These are phyloP conservation scores for Russula sp. DNA, from an alignment of 768 basidiomycete genomes.

Conservation along the genomic window DNA sequence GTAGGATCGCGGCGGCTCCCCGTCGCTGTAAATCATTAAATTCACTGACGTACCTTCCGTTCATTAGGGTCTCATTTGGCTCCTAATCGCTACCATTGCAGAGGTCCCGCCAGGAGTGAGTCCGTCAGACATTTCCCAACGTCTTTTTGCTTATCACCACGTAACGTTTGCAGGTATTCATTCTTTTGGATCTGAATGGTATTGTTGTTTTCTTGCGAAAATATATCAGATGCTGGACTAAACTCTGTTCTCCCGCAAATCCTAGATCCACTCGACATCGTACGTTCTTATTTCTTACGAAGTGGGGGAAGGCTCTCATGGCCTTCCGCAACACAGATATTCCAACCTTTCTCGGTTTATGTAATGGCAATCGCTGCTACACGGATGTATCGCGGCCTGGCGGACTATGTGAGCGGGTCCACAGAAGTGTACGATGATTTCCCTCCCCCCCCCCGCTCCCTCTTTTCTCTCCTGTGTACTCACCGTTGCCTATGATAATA, in stretches of 20 bases:
- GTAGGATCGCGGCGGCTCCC: not conserved
- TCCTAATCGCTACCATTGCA: not conserved
- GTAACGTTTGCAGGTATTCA: not conserved
- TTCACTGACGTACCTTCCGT: not conserved
- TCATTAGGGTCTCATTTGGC: not conserved
- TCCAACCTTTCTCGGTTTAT: not conserved
- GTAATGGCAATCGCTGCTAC: constrained; percentile 6
- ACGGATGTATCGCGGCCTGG: not conserved
- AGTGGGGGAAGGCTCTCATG: not conserved
- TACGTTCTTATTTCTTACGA: not conserved
- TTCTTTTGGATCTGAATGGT: not conserved
- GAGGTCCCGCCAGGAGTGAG: not conserved
- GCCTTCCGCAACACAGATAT: not conserved
- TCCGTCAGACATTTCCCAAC: not conserved
- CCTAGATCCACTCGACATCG: not conserved
- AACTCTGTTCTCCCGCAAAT: not conserved
- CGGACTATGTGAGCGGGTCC: no score
- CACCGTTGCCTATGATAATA: no score
- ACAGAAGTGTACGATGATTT: no score
- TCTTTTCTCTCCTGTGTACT: no score
- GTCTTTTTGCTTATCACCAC: not conserved
- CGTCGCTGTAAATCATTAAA: not conserved
- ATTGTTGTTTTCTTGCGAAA: not conserved
- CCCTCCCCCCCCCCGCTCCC: no score
- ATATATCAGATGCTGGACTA: not conserved